Conservation (phyloP, 495 filamentous ascomycete species). For the Aspergillus sclerotiicarbonarius region DNA sequence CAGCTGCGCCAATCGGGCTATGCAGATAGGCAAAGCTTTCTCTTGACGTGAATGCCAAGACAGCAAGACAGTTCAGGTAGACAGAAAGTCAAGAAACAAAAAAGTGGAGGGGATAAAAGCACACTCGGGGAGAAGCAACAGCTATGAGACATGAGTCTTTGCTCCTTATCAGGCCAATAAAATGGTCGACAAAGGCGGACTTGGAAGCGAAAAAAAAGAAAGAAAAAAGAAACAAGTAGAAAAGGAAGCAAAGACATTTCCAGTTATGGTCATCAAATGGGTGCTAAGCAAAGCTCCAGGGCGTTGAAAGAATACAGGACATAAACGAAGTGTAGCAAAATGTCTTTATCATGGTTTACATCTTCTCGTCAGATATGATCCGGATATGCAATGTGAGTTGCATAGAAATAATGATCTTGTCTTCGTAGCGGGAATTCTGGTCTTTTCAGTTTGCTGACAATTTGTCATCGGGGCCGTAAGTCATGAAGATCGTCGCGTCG, state of each 20-base stretch:
- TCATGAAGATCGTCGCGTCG: conserved; percentile 48
- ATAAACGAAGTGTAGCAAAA: conserved; percentile 16
- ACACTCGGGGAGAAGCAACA: conserved; percentile 24
- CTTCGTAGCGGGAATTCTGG: conserved; percentile 30
- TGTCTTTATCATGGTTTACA: conserved; percentile 16
- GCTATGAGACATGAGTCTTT: conserved; percentile 6
- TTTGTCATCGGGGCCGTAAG: conserved; percentile 39
- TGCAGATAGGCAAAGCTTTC: conserved; percentile 3
- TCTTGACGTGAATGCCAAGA: conserved; percentile 13
- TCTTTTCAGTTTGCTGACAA: conserved; percentile 32
- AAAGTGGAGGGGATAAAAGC: conserved; percentile 26
- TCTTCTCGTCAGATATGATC: conserved; percentile 21
- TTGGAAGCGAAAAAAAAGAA: conserved; percentile 16
- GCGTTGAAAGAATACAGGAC: conserved; percentile 26
- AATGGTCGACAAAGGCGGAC: background rate
- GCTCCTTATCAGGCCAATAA: background rate
- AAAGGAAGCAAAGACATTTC: conserved; percentile 13
- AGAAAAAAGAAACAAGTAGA: conserved; percentile 11
- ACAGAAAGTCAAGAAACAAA: conserved; percentile 17
- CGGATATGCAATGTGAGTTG: conserved; percentile 26
- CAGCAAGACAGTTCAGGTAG: conserved; percentile 12
- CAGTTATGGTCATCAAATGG: conserved; percentile 13
- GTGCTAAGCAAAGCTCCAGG: conserved; percentile 16
- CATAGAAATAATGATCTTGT: conserved; percentile 27
- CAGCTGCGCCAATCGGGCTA: background rate